phyloP scores from a whole-genome alignment of 2,329 filamentous ascomycete genomes.

The Apiospora aurea region DNA sequence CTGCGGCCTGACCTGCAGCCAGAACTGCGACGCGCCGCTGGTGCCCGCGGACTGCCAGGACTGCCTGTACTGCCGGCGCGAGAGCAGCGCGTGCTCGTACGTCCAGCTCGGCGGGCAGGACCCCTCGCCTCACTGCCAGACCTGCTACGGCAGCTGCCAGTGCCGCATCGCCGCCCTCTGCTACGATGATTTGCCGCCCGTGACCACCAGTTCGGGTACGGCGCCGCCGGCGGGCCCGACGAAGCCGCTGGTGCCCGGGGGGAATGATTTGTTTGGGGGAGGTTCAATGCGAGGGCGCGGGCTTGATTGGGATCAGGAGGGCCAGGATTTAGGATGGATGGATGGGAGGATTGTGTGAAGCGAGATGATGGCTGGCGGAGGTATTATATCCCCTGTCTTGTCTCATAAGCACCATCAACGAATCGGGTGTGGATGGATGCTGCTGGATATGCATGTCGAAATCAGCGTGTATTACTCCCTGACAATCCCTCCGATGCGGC shows the following conservation, averaged over 20 bases:
- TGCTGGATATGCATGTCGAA: neutral
- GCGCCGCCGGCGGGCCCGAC: neutral
- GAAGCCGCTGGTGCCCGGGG: neutral
- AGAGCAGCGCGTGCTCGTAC: conserved; percentile 36
- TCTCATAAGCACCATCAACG: neutral
- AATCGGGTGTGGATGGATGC: neutral
- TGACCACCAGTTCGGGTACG: neutral
- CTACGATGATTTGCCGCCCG: neutral
- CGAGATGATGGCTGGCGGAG: neutral
- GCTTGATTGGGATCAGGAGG: neutral
- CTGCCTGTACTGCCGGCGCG: conserved; percentile 38
- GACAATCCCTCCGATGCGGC: neutral
- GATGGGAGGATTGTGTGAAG: neutral
- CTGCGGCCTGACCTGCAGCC: conserved; percentile 35
- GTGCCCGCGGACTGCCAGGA: conserved; percentile 28
- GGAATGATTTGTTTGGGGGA: conserved; percentile 1
- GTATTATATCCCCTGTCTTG: neutral
- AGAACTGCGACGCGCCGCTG: conserved; percentile 34
- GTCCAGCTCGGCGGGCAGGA: conserved; percentile 24
- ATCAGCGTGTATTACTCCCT: neutral
- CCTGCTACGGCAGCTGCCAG: conserved; percentile 11
- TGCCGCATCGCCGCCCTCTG: neutral
- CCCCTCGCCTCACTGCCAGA: conserved; percentile 9
- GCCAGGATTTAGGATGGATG: neutral
- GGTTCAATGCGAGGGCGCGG: neutral